Conservation (phyloP, 176 grass and related monocot genomes). For the Zizania latifolia region DNA sequence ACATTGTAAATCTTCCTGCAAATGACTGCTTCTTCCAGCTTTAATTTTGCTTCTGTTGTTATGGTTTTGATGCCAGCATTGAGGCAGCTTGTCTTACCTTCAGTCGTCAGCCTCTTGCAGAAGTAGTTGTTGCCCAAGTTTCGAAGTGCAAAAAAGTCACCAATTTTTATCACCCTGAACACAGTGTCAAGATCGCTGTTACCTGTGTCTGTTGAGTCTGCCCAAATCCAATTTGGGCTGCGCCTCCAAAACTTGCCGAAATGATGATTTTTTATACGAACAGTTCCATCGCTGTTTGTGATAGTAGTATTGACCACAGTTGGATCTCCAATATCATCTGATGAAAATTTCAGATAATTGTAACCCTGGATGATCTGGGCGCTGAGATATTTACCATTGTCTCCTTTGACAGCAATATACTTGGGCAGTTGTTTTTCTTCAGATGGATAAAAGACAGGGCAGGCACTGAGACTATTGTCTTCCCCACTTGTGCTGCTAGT, state of each 20-base stretch:
- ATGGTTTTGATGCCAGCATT: background rate
- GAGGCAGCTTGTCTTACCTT: background rate
- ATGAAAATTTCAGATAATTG: background rate
- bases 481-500: background rate
- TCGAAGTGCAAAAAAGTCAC: background rate
- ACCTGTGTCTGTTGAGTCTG: background rate
- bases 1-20: background rate
- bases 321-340: background rate
- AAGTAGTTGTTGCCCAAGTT: conserved; percentile 5
- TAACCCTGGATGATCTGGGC: too few relatives aligned
- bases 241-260: background rate
- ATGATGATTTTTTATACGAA: background rate
- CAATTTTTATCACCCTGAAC: background rate
- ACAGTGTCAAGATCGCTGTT: background rate
- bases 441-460: background rate
- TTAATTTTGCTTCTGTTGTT: background rate
- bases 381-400: background rate
- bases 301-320: background rate
- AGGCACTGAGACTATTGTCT: background rate
- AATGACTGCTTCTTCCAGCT: background rate
- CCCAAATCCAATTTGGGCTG: background rate
- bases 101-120: background rate
- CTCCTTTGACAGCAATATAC: background rate
- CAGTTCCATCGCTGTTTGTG: background rate
- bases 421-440: background rate